Percentiles rank a stretch among this genome's conserved stretches.
Conservation (phyloP, 768 basidiomycete species). For the Boletus reticuloceps region DNA sequence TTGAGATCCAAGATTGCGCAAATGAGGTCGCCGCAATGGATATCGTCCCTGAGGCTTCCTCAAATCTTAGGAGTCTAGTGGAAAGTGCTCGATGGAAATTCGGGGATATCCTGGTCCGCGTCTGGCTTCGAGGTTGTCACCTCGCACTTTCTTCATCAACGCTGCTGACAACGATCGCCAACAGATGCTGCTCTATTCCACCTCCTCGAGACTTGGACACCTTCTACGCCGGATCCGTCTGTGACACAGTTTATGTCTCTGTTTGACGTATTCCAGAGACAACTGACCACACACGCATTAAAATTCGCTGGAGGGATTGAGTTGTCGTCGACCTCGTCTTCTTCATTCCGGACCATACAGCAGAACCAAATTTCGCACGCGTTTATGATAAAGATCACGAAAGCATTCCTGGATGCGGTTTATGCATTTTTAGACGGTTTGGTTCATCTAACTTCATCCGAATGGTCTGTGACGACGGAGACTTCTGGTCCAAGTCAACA, state of each 20-base stretch:
- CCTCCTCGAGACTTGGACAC: slow-evolving; percentile 82
- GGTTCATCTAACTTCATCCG: slow-evolving; percentile 73
- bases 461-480: slow-evolving; percentile 41
- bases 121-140: slow-evolving; percentile 79
- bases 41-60: slow-evolving; percentile 70
- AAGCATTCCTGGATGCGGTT: slow-evolving; percentile 80
- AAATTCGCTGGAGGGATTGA: slow-evolving; percentile 81
- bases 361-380: slow-evolving; percentile 61
- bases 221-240: slow-evolving; percentile 57
- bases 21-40: slow-evolving; percentile 80
- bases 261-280: slow-evolving; percentile 78
- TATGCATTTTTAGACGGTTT: slow-evolving; percentile 88
- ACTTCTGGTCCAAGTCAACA: slow-evolving; percentile 7
- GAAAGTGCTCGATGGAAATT: slow-evolving; percentile 88
- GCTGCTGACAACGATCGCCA: slow-evolving; percentile 5
- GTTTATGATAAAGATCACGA: slow-evolving; percentile 72
- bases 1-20: slow-evolving; percentile 83
- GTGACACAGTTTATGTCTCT: slow-evolving; percentile 75
- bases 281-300: slow-evolving; percentile 71
- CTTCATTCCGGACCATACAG: slow-evolving; percentile 49
- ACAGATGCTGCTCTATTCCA: slow-evolving; percentile 83
- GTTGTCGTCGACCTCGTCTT: slow-evolving; percentile 42
- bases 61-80: slow-evolving; percentile 67
- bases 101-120: slow-evolving; percentile 69
- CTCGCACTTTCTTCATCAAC: background rate